Base-by-base conservation (phyloP, 345 rosid species). In the Boechera stricta region DNA sequence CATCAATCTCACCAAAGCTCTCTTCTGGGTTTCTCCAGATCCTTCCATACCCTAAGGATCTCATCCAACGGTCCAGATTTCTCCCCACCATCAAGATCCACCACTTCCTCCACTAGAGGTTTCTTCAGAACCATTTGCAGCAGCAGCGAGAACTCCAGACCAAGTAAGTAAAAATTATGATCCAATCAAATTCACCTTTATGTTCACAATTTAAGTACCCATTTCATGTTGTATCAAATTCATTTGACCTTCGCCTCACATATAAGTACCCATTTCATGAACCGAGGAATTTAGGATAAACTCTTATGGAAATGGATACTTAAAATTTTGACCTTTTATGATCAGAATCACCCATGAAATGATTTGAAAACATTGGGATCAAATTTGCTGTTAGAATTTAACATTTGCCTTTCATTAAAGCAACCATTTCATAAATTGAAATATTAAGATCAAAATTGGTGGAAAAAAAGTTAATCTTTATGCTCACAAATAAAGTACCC, bases 101-200 rank as follows among this genome's bases (percentile, higher is more conserved):
- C 52, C 53, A 12, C 77, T 26, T 64, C 63, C 16, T 29, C 77
- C 33, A 72, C 64, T 59, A 31, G 18, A 36, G 61, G 59, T n/a
- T 48, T 71, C 76, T 66, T 78, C 58, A 62, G 65, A 70, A 69
- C 75, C 58, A 69, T 62, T 63, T 78, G 77, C 47, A 51, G 28
- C 49, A 36, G 24, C 49, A 66, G 15, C 21, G 72, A 71, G 2
- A 65, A 59, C 48, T 41, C 77, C 32, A 78, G 73, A 78, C 77
- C 81, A 41, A 66, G 81, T 78, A 78, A 72, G 72, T 52, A 16
- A 4, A 3, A 58, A 3, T 6, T 10, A 38, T 31, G n/a, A 64
- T 70, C 9, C 8, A 42, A 10, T 38, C 12, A 15, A 29, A 2
- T 8, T 29, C 5, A 29, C 36, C 68, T 64, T 28, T 31, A 10